Percentiles rank a stretch among this genome's conserved stretches.
Evolutionary conservation across 352 stramenopile genomes (phyloP).

Genomic region (Phytopythium sindhum): DNA sequence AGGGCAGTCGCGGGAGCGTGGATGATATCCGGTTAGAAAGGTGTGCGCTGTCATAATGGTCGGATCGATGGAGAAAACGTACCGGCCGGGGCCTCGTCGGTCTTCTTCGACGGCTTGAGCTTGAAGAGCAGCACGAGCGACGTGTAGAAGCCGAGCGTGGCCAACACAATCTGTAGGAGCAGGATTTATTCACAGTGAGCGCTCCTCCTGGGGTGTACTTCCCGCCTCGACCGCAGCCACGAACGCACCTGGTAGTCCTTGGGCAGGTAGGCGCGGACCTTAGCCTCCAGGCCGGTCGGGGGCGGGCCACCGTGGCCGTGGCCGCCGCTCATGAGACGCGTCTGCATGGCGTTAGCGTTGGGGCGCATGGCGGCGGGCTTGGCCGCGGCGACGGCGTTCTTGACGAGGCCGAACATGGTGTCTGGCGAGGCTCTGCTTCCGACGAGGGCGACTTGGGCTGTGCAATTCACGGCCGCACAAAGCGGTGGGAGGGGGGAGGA

Average conservation of each 20-base stretch:
- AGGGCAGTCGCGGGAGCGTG: not conserved
- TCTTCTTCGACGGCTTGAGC: conserved; percentile 81
- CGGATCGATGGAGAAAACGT: conserved; percentile 8
- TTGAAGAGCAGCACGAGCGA: conserved; percentile 81
- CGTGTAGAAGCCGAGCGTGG: conserved; percentile 79
- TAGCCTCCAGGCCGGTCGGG: conserved; percentile 76
- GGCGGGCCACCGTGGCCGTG: conserved; percentile 56
- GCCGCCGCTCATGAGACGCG: conserved; percentile 69
- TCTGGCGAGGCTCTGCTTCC: conserved; percentile 6
- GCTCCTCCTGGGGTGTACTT: not conserved
- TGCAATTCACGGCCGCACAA: conserved; percentile 3
- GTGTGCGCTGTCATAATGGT: not conserved
- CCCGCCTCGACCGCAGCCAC: not conserved
- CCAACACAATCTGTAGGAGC: conserved; percentile 58
- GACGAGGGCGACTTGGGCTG: conserved; percentile 3
- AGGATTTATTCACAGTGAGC: not conserved
- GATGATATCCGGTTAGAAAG: not conserved
- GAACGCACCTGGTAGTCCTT: conserved; percentile 81
- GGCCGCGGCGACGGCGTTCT: conserved; percentile 55
- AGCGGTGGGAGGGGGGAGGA: not conserved
- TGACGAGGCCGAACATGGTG: conserved; percentile 75
- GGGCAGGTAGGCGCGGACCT: conserved; percentile 80
- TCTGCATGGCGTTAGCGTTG: conserved; percentile 48
- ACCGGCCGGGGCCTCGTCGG: conserved; percentile 52
- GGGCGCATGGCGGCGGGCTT: conserved; percentile 28